phyloP scores from a whole-genome alignment of 2,329 filamentous ascomycete genomes.

The Colletotrichum viniferum region DNA sequence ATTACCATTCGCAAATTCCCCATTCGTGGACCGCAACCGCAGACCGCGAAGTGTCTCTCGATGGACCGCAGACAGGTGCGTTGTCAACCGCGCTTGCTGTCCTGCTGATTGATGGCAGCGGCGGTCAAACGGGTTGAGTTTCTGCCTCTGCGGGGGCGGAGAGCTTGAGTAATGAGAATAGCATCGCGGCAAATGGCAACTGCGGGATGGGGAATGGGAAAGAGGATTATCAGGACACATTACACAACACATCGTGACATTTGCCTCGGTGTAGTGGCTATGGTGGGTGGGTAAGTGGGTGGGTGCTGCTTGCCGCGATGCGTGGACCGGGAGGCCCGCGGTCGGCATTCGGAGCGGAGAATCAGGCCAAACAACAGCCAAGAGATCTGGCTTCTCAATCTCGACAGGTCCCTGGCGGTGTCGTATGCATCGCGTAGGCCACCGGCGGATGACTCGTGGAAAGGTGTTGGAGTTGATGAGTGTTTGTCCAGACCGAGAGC shows the following conservation, averaged over 20 bases:
- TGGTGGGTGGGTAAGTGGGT: neutral
- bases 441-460: neutral
- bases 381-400: neutral
- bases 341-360: neutral
- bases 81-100: neutral
- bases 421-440: neutral
- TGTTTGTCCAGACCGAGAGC: neutral
- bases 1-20: constrained; percentile 20
- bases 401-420: neutral
- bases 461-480: neutral
- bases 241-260: neutral
- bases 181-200: neutral
- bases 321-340: neutral
- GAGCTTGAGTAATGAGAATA: neutral
- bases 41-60: neutral
- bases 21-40: constrained; percentile 16
- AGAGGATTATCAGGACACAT: neutral
- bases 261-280: neutral
- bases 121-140: neutral
- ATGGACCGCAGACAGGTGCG: neutral
- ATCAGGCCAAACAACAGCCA: neutral
- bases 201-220: neutral
- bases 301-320: neutral
- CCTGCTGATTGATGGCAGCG: neutral
- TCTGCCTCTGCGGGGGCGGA: neutral